Percentiles rank a stretch among this genome's conserved stretches.
Evolutionary conservation across 148 eudicot species (phyloP).

Genomic region (Beta vulgaris): DNA sequence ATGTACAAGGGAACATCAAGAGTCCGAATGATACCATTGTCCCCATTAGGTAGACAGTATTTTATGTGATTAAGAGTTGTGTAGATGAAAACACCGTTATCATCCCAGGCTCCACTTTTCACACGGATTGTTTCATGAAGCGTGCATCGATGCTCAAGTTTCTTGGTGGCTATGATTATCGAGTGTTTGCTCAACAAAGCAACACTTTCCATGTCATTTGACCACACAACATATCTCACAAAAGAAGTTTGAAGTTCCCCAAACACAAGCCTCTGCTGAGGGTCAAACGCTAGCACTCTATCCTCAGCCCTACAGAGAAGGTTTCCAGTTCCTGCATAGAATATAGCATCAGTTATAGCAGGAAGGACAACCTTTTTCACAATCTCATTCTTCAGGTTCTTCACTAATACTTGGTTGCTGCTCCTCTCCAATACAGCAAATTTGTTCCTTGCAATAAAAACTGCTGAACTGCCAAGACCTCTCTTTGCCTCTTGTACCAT

Average conservation of each 20-base stretch:
- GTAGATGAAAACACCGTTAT: constrained; percentile 87
- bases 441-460: constrained; percentile 87
- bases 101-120: constrained; percentile 98
- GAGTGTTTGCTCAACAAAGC: constrained; percentile 93
- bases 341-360: constrained; percentile 73
- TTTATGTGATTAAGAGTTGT: constrained; percentile 88
- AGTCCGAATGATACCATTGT: constrained; percentile 86
- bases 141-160: constrained; percentile 88
- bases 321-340: constrained; percentile 90
- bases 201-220: constrained; percentile 90
- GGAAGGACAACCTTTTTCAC: constrained; percentile 79
- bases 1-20: constrained; percentile 85
- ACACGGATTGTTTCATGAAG: constrained; percentile 97
- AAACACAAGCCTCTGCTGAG: constrained; percentile 81
- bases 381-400: constrained; percentile 78
- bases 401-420: constrained; percentile 74
- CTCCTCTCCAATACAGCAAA: constrained; percentile 92
- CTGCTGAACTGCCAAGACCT: constrained; percentile 79
- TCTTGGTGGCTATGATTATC: constrained; percentile 77
- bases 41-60: constrained; percentile 92
- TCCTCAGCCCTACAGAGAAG: constrained; percentile 93
- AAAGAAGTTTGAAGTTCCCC: constrained; percentile 83
- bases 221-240: constrained; percentile 88
- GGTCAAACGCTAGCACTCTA: constrained; percentile 80
- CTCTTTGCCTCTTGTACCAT: constrained; percentile 70